A percentile compares a stretch with the other conserved stretches of the same genome.
Evolutionary conservation across 139 green algal genomes (phyloP).

Genomic region (Axilococcus clingmanii): DNA sequence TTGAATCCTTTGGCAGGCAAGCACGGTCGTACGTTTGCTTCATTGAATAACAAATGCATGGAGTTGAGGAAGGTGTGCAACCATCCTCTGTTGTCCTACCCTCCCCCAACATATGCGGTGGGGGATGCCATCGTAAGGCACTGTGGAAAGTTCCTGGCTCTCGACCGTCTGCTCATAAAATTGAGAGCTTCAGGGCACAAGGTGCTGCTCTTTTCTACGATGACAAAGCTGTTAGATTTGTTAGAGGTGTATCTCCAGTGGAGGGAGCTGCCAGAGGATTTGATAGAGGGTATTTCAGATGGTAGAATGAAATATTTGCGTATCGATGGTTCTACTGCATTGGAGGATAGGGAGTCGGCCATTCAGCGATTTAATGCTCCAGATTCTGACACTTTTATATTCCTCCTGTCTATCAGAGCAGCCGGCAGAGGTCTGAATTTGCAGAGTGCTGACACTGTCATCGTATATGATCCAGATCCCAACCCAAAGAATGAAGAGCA

Average conservation of each 20-base stretch:
- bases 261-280: slow-evolving; percentile 9
- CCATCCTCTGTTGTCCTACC: slow-evolving; percentile 86
- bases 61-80: slow-evolving; percentile 97
- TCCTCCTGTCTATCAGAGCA: slow-evolving; percentile 75
- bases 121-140: slow-evolving; percentile 46
- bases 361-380: slow-evolving; percentile 89
- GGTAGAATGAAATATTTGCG: slow-evolving; percentile 52
- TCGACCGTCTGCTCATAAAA: slow-evolving; percentile 91
- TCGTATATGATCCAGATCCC: slow-evolving; percentile 96
- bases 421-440: slow-evolving; percentile 90
- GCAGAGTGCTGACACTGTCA: slow-evolving; percentile 91
- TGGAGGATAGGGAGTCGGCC: slow-evolving; percentile 65
- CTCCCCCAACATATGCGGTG: slow-evolving; percentile 26
- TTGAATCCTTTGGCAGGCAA: slow-evolving; percentile 32
- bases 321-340: slow-evolving; percentile 76
- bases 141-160: slow-evolving; percentile 85
- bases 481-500: slow-evolving; percentile 99
- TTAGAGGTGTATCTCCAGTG: slow-evolving; percentile 57
- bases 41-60: slow-evolving; percentile 90
- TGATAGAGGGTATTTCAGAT: slow-evolving; percentile 1
- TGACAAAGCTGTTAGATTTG: slow-evolving; percentile 74
- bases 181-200: slow-evolving; percentile 43
- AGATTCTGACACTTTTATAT: slow-evolving; percentile 73
- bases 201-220: slow-evolving; percentile 81
- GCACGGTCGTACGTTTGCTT: slow-evolving; percentile 39